Evolutionary conservation across 1,139 yeast species (phyloP).

Genomic region (Lodderomyces oxycetoniae): DNA sequence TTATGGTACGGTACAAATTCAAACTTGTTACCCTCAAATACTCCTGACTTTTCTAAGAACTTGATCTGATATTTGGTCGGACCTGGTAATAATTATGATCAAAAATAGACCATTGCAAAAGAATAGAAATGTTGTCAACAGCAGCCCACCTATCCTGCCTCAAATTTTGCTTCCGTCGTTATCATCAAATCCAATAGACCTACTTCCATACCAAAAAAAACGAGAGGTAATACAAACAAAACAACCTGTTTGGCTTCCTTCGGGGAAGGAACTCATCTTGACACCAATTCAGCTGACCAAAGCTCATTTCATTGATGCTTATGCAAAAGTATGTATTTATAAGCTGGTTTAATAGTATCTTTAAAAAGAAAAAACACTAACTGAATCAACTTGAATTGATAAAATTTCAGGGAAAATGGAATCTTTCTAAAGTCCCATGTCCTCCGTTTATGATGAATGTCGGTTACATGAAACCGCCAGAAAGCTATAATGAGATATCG

Average conservation of each 20-base stretch:
- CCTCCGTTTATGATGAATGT: slow-evolving; percentile 49
- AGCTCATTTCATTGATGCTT: slow-evolving; percentile 58
- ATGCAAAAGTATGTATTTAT: slow-evolving; percentile 34
- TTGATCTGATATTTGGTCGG: too few species aligned
- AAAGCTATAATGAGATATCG: slow-evolving; percentile 40
- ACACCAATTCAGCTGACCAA: slow-evolving; percentile 42
- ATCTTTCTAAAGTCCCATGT: slow-evolving; percentile 50
- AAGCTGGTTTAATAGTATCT: not conserved
- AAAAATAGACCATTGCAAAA: not conserved
- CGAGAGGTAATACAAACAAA: not conserved
- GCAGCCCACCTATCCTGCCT: not conserved
- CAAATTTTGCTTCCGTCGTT: not conserved
- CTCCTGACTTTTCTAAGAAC: too few species aligned
- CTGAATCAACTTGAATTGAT: not conserved
- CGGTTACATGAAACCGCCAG: slow-evolving; percentile 59
- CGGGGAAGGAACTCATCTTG: slow-evolving; percentile 18
- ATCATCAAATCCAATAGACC: not conserved
- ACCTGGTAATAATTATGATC: too few species aligned
- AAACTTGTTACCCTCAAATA: too few species aligned
- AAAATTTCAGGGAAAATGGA: slow-evolving; percentile 42
- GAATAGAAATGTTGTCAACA: not conserved
- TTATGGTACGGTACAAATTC: too few species aligned
- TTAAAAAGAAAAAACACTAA: too few species aligned
- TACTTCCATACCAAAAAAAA: not conserved
- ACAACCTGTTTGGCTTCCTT: slow-evolving; percentile 1